Percentiles rank a stretch among this genome's conserved stretches.
phyloP scores from a whole-genome alignment of 306 rosid species.

The Cicer chorassanicum region DNA sequence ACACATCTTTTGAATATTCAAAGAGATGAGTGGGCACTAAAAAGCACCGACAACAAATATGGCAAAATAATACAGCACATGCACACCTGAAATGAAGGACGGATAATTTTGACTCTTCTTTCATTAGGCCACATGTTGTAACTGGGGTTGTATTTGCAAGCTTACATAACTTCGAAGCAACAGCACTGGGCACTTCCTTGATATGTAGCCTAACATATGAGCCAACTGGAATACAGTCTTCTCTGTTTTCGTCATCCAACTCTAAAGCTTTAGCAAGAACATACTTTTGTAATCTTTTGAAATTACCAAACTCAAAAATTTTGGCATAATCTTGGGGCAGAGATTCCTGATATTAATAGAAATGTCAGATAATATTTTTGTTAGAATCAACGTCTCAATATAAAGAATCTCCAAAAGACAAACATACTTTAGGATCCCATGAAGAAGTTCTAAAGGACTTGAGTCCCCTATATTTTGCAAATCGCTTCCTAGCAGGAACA shows the following conservation, averaged over 20 bases:
- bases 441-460: conserved; percentile 95
- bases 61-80: conserved; percentile 32
- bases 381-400: conserved; percentile 13
- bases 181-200: conserved; percentile 66
- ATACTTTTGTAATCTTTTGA: conserved; percentile 70
- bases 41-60: conserved; percentile 4
- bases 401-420: conserved; percentile 35
- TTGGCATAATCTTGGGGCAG: conserved; percentile 82
- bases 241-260: conserved; percentile 63
- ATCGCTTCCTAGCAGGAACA: conserved; percentile 81
- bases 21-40: conserved; percentile 24
- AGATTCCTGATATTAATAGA: conserved; percentile 70
- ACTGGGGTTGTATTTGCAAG: conserved; percentile 58
- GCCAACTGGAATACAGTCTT: conserved; percentile 63
- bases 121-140: conserved; percentile 84
- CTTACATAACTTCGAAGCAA: conserved; percentile 65
- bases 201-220: conserved; percentile 79
- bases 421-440: conserved; percentile 91
- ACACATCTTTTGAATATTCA: conserved; percentile 29
- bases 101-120: conserved; percentile 94
- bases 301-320: conserved; percentile 84
- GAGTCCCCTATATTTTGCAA: conserved; percentile 92
- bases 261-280: conserved; percentile 81
- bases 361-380: conserved; percentile 32
- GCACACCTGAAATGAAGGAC: conserved; percentile 90